phyloP scores from a whole-genome alignment of 768 basidiomycete genomes.

The Neoboletus subvelutipes region DNA sequence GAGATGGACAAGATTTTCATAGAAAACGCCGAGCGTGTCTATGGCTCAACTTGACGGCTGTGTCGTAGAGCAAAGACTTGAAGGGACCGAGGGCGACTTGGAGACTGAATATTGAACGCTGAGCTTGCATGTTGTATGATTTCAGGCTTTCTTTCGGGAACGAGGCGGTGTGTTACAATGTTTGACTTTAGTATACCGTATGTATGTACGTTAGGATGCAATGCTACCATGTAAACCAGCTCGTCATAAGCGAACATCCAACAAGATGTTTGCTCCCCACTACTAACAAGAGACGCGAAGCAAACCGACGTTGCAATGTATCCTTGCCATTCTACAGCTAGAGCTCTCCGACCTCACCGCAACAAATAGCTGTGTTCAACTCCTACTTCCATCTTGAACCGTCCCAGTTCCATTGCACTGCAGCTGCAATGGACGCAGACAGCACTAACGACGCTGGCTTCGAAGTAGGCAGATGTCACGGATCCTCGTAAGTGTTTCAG shows the following conservation, averaged over 20 bases:
- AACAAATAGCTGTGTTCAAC: background rate
- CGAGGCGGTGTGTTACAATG: background rate
- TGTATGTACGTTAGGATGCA: background rate
- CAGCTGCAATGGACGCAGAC: conserved; percentile 7
- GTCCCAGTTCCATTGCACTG: background rate
- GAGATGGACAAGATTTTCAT: conserved; percentile 73
- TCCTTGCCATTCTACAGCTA: background rate
- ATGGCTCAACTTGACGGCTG: conserved; percentile 26
- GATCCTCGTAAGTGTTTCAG: conserved; percentile 37
- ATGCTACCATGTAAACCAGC: background rate
- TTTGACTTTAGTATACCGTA: background rate
- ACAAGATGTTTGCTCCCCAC: background rate
- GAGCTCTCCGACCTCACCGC: background rate
- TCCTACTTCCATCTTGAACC: background rate
- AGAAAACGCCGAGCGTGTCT: conserved; percentile 46
- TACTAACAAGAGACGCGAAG: background rate
- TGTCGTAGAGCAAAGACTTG: background rate
- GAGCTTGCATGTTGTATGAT: no score
- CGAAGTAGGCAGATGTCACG: conserved; percentile 33
- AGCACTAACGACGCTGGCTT: conserved; percentile 28
- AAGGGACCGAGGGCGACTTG: background rate
- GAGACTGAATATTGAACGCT: background rate
- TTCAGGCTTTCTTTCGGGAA: background rate
- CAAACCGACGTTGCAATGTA: conserved; percentile 10
- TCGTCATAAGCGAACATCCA: background rate